phyloP scores from a whole-genome alignment of 2,329 filamentous ascomycete species.

The Sporothrix dimorphospora region DNA sequence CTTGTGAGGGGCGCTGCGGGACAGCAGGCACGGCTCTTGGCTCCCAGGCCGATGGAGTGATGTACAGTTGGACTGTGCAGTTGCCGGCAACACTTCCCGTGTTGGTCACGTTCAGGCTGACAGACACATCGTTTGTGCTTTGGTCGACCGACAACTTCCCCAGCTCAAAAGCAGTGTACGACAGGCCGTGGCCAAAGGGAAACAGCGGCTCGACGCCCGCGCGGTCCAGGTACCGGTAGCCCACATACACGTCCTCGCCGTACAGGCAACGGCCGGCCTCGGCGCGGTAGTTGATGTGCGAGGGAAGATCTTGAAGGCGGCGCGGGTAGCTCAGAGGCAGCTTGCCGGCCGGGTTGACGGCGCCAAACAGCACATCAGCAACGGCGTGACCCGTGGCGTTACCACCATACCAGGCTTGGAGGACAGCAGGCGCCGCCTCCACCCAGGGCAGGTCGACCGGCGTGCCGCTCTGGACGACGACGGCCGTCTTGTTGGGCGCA shows the following conservation, averaged over 20 bases:
- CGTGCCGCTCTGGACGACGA: conserved; percentile 64
- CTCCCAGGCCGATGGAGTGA: conserved; percentile 40
- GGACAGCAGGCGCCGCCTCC: conserved; percentile 50
- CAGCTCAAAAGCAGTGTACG: conserved; percentile 68
- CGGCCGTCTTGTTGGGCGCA: conserved; percentile 56
- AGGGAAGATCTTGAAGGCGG: conserved; percentile 72
- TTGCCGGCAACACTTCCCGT: conserved; percentile 49
- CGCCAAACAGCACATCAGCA: conserved; percentile 64
- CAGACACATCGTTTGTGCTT: conserved; percentile 40
- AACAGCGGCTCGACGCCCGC: conserved; percentile 68
- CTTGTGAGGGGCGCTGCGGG: conserved; percentile 52
- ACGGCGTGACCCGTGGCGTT: conserved; percentile 69
- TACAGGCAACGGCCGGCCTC: conserved; percentile 75
- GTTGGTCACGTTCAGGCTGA: conserved; percentile 47
- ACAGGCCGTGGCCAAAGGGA: conserved; percentile 78
- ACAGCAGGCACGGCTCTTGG: too few relatives aligned
- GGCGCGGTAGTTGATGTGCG: conserved; percentile 68
- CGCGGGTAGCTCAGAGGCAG: conserved; percentile 73
- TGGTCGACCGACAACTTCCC: too few relatives aligned
- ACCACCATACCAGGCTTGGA: conserved; percentile 67
- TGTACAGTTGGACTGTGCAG: conserved; percentile 60
- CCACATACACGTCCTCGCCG: conserved; percentile 79
- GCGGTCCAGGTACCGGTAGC: conserved; percentile 80
- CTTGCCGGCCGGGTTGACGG: conserved; percentile 67
- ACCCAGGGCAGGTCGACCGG: conserved; percentile 59